Percentiles rank a stretch among this genome's conserved stretches.
Evolutionary conservation across 2,329 filamentous ascomycete species (phyloP).

Genomic region (Emmonsia crescens): DNA sequence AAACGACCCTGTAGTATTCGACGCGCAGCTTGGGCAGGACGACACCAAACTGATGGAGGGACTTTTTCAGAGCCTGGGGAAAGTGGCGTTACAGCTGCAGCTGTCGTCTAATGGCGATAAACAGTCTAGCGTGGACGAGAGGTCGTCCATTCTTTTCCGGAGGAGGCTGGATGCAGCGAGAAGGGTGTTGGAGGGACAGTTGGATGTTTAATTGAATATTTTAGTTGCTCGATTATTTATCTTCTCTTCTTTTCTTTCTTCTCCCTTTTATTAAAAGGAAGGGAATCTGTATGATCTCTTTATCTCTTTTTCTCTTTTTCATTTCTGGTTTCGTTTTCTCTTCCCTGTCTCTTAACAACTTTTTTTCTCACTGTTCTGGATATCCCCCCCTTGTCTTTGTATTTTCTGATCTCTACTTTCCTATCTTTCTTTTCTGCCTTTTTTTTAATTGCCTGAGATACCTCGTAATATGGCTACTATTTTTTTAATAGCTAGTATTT

Average conservation of each 20-base stretch:
- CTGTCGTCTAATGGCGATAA: constrained; percentile 28
- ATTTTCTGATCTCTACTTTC: background rate
- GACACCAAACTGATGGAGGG: constrained; percentile 48
- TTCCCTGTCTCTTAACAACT: constrained; percentile 3
- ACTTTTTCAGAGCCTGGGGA: constrained; percentile 40
- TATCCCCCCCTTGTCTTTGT: background rate
- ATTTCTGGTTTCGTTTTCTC: too few relatives aligned
- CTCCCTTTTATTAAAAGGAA: background rate
- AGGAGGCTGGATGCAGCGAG: constrained; percentile 65
- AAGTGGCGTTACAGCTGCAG: constrained; percentile 43
- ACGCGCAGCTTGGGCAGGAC: constrained; percentile 35
- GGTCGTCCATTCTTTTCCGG: constrained; percentile 51
- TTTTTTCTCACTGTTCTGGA: background rate
- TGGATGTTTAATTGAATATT: constrained; percentile 28
- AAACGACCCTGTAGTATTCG: background rate
- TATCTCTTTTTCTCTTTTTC: constrained; percentile 1
- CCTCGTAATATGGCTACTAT: background rate
- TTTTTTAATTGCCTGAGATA: background rate
- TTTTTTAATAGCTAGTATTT: background rate
- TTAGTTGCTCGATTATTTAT: background rate
- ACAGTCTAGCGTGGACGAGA: constrained; percentile 42
- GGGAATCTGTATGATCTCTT: background rate
- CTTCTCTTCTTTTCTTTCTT: background rate
- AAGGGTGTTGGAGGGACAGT: constrained; percentile 59
- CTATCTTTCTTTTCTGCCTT: background rate